These are phyloP conservation scores for Paramecium sexaurelia DNA, from an alignment of 73 alveolate genomes.

Conservation along the genomic window DNA sequence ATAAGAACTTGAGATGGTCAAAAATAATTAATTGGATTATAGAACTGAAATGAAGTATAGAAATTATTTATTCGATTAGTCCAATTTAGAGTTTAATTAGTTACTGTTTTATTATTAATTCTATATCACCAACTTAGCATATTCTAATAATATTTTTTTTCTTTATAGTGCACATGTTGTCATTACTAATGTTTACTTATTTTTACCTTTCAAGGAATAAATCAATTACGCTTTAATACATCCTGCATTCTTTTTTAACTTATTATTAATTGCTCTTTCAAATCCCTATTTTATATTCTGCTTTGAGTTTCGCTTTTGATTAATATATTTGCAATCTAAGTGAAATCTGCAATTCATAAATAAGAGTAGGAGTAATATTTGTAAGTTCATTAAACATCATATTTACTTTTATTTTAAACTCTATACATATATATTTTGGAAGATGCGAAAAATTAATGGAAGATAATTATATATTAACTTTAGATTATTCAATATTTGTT, in stretches of 20 bases:
- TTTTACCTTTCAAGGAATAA: neutral
- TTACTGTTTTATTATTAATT: neutral
- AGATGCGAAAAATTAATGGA: slow-evolving; percentile 32
- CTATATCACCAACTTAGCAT: neutral
- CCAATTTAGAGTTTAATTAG: neutral
- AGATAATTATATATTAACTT: neutral
- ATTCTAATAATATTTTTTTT: neutral
- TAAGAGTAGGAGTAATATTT: neutral
- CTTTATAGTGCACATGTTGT: neutral
- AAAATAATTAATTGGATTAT: neutral
- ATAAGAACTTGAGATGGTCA: neutral
- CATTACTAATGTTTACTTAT: neutral
- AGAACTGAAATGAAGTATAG: neutral
- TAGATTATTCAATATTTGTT: neutral
- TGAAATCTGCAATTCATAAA: neutral
- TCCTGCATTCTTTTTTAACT: neutral
- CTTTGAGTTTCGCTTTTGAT: neutral
- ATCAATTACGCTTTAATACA: neutral
- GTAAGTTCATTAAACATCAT: neutral
- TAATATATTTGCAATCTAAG: neutral
- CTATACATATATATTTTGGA: neutral
- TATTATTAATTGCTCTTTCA: neutral
- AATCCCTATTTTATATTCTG: neutral
- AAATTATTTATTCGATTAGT: neutral
- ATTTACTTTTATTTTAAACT: neutral